These are phyloP conservation scores for Aspergillus unguis DNA, from an alignment of 2,329 filamentous ascomycete genomes.

Conservation along the genomic window DNA sequence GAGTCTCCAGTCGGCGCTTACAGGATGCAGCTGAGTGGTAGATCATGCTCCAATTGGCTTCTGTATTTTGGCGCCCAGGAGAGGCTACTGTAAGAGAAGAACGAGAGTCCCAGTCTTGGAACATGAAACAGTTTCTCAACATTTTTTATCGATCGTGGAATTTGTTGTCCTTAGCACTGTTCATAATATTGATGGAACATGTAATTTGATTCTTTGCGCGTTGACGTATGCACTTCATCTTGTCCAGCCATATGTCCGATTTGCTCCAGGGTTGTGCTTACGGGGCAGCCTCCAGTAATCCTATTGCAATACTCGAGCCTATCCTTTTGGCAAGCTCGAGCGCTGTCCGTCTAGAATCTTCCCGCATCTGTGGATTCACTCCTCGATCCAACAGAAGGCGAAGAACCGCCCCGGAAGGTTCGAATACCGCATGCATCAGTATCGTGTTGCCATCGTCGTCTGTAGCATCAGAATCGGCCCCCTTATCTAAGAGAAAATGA, in stretches of 20 bases:
- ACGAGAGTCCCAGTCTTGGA: no score
- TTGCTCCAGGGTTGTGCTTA: no score
- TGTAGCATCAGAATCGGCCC: slow-evolving; percentile 19
- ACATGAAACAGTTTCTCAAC: no score
- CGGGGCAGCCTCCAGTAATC: slow-evolving; percentile 6
- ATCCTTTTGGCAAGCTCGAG: slow-evolving; percentile 8
- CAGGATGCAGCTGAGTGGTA: slow-evolving; percentile 10
- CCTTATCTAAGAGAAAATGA: slow-evolving; percentile 19
- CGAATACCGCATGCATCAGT: slow-evolving; percentile 8
- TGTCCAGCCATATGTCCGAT: no score
- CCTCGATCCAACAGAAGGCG: slow-evolving; percentile 5
- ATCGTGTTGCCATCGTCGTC: slow-evolving; percentile 11
- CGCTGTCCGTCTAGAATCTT: background rate
- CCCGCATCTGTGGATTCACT: background rate
- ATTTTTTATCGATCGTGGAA: no score
- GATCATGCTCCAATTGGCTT: slow-evolving; percentile 8
- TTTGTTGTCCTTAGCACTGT: no score
- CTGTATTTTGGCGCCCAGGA: slow-evolving; percentile 1
- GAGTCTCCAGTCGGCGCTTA: slow-evolving; percentile 16
- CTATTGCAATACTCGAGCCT: background rate
- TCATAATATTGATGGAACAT: no score
- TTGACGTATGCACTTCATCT: no score
- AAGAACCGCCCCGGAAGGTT: background rate
- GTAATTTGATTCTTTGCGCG: no score
- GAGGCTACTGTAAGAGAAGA: no score